Evolutionary conservation across 2,329 filamentous ascomycete genomes (phyloP).

Genomic region (Coleophoma eucalyptorum): DNA sequence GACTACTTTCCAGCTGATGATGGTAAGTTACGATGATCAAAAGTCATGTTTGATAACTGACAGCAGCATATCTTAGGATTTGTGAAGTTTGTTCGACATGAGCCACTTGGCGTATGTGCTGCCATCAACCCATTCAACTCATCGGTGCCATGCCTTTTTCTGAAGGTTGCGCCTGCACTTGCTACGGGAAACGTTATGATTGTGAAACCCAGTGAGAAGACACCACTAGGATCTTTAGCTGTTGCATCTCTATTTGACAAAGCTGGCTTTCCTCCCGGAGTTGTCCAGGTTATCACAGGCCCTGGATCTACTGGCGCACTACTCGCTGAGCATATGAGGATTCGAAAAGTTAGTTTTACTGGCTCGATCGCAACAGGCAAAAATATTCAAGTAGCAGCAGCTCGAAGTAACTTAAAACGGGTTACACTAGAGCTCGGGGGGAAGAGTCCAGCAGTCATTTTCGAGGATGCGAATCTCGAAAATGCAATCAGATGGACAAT

Average conservation of each 20-base stretch:
- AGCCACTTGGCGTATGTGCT: slow-evolving; percentile 1
- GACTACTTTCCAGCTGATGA: not conserved
- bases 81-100: not conserved
- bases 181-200: not conserved
- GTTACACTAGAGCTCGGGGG: slow-evolving; percentile 61
- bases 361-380: slow-evolving; percentile 66
- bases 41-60: not conserved
- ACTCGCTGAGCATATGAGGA: slow-evolving; percentile 57
- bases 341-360: slow-evolving; percentile 75
- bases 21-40: not conserved
- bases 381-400: slow-evolving; percentile 67
- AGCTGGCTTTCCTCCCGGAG: slow-evolving; percentile 71
- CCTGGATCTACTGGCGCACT: slow-evolving; percentile 61
- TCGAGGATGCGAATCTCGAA: slow-evolving; percentile 51
- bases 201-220: slow-evolving; percentile 45
- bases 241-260: slow-evolving; percentile 61
- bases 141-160: not conserved
- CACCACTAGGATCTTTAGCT: slow-evolving; percentile 57
- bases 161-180: not conserved
- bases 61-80: not conserved
- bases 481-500: slow-evolving; percentile 10
- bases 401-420: slow-evolving; percentile 52
- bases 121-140: not conserved
- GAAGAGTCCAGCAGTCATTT: slow-evolving; percentile 58
- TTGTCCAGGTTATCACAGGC: slow-evolving; percentile 70